Evolutionary conservation across 2,329 filamentous ascomycete species (phyloP).

Genomic region (Uncinocarpus reesii): DNA sequence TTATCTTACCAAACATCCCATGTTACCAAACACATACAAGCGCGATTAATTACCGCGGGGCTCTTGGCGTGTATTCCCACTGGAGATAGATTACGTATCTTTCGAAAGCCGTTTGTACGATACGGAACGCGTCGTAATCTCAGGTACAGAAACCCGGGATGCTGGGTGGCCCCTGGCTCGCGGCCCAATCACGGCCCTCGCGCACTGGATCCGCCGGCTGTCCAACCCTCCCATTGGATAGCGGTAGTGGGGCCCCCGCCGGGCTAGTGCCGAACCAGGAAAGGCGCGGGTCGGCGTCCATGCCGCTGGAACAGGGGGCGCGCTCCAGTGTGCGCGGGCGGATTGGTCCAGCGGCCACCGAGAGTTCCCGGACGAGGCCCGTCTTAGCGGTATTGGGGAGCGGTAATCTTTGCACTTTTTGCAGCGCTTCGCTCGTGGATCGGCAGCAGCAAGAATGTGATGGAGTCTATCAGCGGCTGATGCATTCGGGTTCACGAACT

Average conservation of each 20-base stretch:
- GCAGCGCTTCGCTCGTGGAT: too few species aligned
- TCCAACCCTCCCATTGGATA: neutral
- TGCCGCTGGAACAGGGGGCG: constrained; percentile 7
- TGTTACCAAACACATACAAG: too few species aligned
- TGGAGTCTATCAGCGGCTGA: too few species aligned
- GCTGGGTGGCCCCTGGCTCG: constrained; percentile 8
- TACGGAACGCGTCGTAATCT: too few species aligned
- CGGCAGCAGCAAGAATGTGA: too few species aligned
- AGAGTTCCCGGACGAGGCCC: neutral
- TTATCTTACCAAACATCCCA: too few species aligned
- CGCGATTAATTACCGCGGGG: too few species aligned
- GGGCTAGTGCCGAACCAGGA: neutral
- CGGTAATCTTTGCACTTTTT: neutral
- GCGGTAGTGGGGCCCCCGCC: neutral
- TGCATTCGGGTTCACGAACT: too few species aligned
- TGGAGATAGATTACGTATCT: too few species aligned
- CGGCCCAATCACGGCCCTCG: neutral
- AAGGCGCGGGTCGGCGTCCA: neutral
- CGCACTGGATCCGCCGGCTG: neutral
- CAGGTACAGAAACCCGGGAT: constrained; percentile 5
- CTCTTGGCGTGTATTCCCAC: too few species aligned
- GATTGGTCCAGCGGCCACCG: neutral
- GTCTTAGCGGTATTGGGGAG: neutral
- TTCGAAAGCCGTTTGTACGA: too few species aligned
- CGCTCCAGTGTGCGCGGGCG: too few species aligned